Evolutionary conservation across 805 yeast species (phyloP), one percentile per base, ranked within the genome.

Genomic region (Debaryomyces hansenii): DNA sequence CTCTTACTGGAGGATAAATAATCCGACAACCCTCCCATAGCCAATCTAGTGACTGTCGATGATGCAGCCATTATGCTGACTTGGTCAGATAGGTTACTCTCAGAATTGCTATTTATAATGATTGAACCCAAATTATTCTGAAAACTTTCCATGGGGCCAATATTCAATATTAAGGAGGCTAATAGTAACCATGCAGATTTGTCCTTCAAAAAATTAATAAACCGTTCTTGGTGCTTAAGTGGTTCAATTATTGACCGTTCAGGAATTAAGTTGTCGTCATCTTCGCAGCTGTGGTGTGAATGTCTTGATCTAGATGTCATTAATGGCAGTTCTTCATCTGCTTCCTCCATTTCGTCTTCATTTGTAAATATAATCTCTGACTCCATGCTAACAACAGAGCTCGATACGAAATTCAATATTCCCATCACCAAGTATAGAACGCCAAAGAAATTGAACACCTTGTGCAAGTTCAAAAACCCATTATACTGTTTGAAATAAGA

Each of bases 81-180:
- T 59, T 75, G 85, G 47, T 64, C 63, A 15, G 77, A 68, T 33
- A 74, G 54, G 14, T 60, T 55, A 2, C 59, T 54, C 12, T 42
- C 33, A 2, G 48, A 37, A 9, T 43, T 41, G 9, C 42, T 42
- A 18, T 33, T 64, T 35, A 68, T 64, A n/a, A 85, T 67, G 10
- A 91, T 69, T 6, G 90, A 84, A 0, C 92, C 94, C 76, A 91
- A 77, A 59, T 90, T 88, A 45, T 90, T 87, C 51, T 88, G 81
- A 63, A 80, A 90, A 75, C 89, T 82, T 57, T 91, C 98, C 46
- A 88, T 69, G 0, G 96, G 92, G 0, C 98, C 98, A 21, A 88
- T 66, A 29, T 84, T 76, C 39, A 89, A 65, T 21, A 90, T 71
- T 44, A 90, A 74, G 9, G 90, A 77, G 2, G 77, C 48, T 20